phyloP scores from a whole-genome alignment of 768 basidiomycete genomes.

The Termitomyces titanicus region DNA sequence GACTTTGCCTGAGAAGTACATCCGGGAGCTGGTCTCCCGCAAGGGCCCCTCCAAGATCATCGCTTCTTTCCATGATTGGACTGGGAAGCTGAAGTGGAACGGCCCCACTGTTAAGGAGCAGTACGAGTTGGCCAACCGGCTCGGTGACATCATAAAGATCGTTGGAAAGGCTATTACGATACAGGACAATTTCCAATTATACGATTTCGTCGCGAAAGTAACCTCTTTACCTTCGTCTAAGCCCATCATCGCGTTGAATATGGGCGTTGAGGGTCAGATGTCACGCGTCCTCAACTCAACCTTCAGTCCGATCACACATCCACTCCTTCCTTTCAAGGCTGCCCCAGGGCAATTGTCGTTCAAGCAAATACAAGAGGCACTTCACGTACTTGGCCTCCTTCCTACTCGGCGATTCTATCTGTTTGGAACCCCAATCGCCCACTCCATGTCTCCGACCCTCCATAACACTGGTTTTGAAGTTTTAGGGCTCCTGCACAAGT shows the following conservation, averaged over 20 bases:
- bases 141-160: slow-evolving; percentile 91
- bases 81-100: slow-evolving; percentile 81
- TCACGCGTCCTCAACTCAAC: slow-evolving; percentile 84
- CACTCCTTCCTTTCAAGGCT: slow-evolving; percentile 77
- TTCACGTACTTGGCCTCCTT: slow-evolving; percentile 77
- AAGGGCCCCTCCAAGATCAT: slow-evolving; percentile 81
- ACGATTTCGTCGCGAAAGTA: slow-evolving; percentile 59
- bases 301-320: slow-evolving; percentile 90
- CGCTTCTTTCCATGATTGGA: slow-evolving; percentile 95
- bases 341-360: slow-evolving; percentile 94
- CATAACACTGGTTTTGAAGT: slow-evolving; percentile 86
- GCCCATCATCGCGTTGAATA: slow-evolving; percentile 93
- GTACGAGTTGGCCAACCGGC: slow-evolving; percentile 57
- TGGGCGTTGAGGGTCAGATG: slow-evolving; percentile 85
- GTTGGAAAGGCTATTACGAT: slow-evolving; percentile 77
- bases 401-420: slow-evolving; percentile 77
- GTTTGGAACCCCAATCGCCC: slow-evolving; percentile 84
- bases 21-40: slow-evolving; percentile 52
- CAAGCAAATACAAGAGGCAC: slow-evolving; percentile 76
- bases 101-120: slow-evolving; percentile 61
- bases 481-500: slow-evolving; percentile 82
- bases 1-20: slow-evolving; percentile 58
- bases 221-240: slow-evolving; percentile 48
- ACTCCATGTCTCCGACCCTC: slow-evolving; percentile 89
- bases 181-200: slow-evolving; percentile 77